phyloP scores from a whole-genome alignment of 192 early-diverging fungal species.

The Coemansia sp. region DNA sequence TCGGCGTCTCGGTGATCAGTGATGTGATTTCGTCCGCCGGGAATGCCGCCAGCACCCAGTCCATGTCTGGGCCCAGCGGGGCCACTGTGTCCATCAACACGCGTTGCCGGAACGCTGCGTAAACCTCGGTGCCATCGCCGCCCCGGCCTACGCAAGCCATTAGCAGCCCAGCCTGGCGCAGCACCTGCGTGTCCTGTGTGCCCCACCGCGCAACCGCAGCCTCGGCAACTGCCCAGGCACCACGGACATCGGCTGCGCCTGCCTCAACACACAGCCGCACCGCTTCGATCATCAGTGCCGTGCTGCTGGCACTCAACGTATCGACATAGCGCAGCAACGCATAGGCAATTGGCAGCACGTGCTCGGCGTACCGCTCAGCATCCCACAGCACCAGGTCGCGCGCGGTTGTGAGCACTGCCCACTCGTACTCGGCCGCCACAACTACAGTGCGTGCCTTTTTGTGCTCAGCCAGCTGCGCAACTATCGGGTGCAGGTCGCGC shows the following conservation, averaged over 20 bases:
- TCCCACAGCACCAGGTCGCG: constrained; percentile 20
- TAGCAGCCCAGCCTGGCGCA: too few relatives aligned
- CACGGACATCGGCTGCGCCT: constrained; percentile 19
- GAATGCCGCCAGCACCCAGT: constrained; percentile 10
- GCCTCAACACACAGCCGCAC: constrained; percentile 17
- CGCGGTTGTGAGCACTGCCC: constrained; percentile 24
- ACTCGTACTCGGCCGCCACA: constrained; percentile 21
- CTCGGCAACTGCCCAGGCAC: constrained; percentile 25
- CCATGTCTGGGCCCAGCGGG: background rate
- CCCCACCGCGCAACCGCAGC: constrained; percentile 14
- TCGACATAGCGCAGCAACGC: constrained; percentile 14
- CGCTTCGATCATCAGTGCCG: constrained; percentile 20
- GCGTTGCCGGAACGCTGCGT: constrained; percentile 21
- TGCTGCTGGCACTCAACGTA: constrained; percentile 8
- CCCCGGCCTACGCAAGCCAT: constrained; percentile 13
- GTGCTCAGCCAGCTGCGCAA: constrained; percentile 24
- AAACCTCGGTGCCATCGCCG: constrained; percentile 18
- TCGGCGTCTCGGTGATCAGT: background rate
- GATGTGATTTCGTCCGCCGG: constrained; percentile 18
- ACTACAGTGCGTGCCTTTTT: constrained; percentile 7
- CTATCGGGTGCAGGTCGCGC: constrained; percentile 22
- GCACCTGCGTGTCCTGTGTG: too few relatives aligned
- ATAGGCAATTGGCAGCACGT: constrained; percentile 24
- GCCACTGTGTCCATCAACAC: constrained; percentile 4
- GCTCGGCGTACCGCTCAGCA: constrained; percentile 25